phyloP scores from a whole-genome alignment of 2,329 filamentous ascomycete species.

The Monosporascus sp. region DNA sequence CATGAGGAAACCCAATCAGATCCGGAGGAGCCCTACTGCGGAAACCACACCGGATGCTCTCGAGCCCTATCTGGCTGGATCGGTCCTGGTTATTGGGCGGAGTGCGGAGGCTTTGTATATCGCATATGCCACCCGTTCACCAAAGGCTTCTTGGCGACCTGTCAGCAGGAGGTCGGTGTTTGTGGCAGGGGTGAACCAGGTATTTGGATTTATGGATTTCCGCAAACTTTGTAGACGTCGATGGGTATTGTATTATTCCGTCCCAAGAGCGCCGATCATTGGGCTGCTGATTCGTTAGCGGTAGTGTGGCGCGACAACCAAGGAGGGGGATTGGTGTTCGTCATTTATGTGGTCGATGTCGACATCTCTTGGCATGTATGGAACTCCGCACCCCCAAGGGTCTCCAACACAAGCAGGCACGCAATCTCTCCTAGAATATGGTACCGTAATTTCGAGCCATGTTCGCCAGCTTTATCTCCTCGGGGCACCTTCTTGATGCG shows the following conservation, averaged over 20 bases:
- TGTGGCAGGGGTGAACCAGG: no score
- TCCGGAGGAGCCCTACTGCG: not conserved
- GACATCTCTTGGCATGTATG: conserved; percentile 2
- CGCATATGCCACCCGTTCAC: no score
- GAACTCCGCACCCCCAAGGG: not conserved
- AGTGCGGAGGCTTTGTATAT: no score
- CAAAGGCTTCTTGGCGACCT: no score
- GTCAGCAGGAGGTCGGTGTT: no score
- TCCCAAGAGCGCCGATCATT: no score
- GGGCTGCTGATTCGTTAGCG: not conserved
- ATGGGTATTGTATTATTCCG: no score
- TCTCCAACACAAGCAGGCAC: not conserved
- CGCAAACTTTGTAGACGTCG: no score
- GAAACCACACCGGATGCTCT: not conserved
- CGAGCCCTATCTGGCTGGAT: not conserved
- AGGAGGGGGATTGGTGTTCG: not conserved
- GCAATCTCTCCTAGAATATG: not conserved
- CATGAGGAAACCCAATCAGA: not conserved
- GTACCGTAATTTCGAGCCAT: not conserved
- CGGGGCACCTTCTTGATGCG: not conserved
- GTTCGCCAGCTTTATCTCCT: not conserved
- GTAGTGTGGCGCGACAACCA: not conserved
- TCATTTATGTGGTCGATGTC: conserved; percentile 7
- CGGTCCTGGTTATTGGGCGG: no score
- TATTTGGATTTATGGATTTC: no score